Base-by-base conservation (phyloP, 352 stramenopile genomes). In the Phytophthora kernoviae region DNA sequence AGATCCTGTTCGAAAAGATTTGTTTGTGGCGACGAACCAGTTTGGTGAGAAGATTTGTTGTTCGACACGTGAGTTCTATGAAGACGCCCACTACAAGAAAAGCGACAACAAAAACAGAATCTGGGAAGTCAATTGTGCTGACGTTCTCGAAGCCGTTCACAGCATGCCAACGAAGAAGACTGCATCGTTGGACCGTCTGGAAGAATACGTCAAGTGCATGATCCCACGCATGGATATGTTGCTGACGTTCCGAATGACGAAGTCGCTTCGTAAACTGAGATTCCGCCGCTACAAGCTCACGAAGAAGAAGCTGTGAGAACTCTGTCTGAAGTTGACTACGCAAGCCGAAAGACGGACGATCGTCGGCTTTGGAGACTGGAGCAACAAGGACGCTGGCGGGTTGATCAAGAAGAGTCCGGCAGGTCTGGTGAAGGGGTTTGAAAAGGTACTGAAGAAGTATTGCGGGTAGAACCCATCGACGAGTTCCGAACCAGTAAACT, bases 161-260 rank as follows among this genome's bases (percentile, higher is more conserved):
- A 48, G 48, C 30, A 70, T 65, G 62, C 49, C 54, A 3, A 65
- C 50, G 0, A 66, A 65, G 30, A 70, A 70, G 46, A 70, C 55
- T 0, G n/a, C 37, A 0, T 56, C 41, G 22, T 43, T 62, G 0
- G 43, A 56, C 1, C 6, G 4, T 45, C 39, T 70, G 10, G 15
- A 70, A 24, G 11, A 27, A 7, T 62, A 59, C 22, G 32, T 62
- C 1, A 2, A 4, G 14, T 66, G 58, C 20, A 58, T 66, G 55
- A 62, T n/a, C 0, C 17, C 27, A 0, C 50, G 45, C 17, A 59
- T 62, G 50, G 18, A 62, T 4, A n/a, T 54, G 0, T 26, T 59
- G 10, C 26, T 59, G 5, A 2, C 44, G 4, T 71, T 70, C 30
- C 17, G 24, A 0, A 55, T 51, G 40, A 1, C 39, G 6, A 67